Evolutionary conservation across 768 basidiomycete species (phyloP).

Genomic region (Suillus discolor): DNA sequence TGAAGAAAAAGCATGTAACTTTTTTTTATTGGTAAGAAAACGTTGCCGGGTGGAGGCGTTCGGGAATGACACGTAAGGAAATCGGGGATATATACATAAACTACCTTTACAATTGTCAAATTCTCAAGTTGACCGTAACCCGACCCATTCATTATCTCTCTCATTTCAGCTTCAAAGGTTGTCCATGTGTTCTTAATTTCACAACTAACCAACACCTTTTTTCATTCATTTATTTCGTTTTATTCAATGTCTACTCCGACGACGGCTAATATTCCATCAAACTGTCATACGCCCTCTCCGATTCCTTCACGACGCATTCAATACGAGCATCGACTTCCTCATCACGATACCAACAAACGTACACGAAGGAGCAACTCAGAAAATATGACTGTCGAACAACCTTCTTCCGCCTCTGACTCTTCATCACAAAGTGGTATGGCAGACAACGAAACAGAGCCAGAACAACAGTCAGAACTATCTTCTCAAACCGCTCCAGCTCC

Average conservation of each 20-base stretch:
- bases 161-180: background rate
- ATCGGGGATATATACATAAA: slow-evolving; percentile 3
- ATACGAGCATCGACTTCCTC: slow-evolving; percentile 16
- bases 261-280: slow-evolving; percentile 26
- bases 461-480: slow-evolving; percentile 42
- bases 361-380: slow-evolving; percentile 9
- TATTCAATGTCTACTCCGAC: slow-evolving; percentile 27
- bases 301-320: slow-evolving; percentile 22
- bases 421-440: slow-evolving; percentile 60
- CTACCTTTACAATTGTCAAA: background rate
- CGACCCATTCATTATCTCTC: slow-evolving; percentile 1
- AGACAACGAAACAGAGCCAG: slow-evolving; percentile 58
- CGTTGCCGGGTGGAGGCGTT: no score
- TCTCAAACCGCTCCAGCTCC: slow-evolving; percentile 36
- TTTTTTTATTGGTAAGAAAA: no score
- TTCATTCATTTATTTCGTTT: slow-evolving; percentile 28
- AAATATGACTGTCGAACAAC: slow-evolving; percentile 25
- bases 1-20: background rate
- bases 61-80: slow-evolving; percentile 9
- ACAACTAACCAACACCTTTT: slow-evolving; percentile 9
- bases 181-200: slow-evolving; percentile 20
- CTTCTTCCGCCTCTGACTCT: slow-evolving; percentile 35
- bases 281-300: slow-evolving; percentile 14
- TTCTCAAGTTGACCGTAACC: background rate
- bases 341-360: slow-evolving; percentile 21